A percentile compares a stretch with the other conserved stretches of the same genome.
Evolutionary conservation across 2,329 filamentous ascomycete genomes (phyloP).

Genomic region (Penicillium polonicum): DNA sequence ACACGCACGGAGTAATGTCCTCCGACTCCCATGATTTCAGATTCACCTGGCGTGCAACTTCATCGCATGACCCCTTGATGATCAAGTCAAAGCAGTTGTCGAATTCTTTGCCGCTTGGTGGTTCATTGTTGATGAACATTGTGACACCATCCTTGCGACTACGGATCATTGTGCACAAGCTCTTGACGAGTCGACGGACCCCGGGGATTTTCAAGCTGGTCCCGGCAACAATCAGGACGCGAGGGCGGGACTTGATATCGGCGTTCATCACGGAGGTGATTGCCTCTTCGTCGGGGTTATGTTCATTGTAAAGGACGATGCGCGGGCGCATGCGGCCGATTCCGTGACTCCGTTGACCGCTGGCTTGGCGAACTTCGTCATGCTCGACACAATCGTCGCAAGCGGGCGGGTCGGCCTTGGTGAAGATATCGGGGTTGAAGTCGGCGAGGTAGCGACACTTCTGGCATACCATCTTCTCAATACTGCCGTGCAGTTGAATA

Average conservation of each 20-base stretch:
- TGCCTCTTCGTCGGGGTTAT: constrained; percentile 92
- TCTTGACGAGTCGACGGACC: constrained; percentile 81
- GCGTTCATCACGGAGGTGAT: constrained; percentile 88
- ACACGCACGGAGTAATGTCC: constrained; percentile 38
- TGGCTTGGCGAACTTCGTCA: constrained; percentile 73
- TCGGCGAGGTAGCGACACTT: constrained; percentile 78
- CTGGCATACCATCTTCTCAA: constrained; percentile 95
- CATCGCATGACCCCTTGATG: constrained; percentile 81
- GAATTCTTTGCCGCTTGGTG: constrained; percentile 77
- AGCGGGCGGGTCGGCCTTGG: constrained; percentile 77
- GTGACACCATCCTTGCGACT: constrained; percentile 75
- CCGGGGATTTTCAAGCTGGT: constrained; percentile 95
- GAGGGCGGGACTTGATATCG: constrained; percentile 80
- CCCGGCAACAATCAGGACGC: constrained; percentile 90
- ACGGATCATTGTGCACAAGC: constrained; percentile 85
- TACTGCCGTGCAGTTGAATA: constrained; percentile 87
- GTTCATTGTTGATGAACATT: constrained; percentile 91
- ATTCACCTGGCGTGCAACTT: constrained; percentile 72
- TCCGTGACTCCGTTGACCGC: constrained; percentile 87
- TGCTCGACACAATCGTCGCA: constrained; percentile 72
- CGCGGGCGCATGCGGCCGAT: constrained; percentile 85
- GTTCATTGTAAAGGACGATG: constrained; percentile 96
- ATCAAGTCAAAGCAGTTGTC: constrained; percentile 93
- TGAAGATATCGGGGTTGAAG: constrained; percentile 77
- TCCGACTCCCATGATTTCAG: constrained; percentile 55